Evolutionary conservation across 768 basidiomycete genomes (phyloP), one percentile per base, ranked within the genome.

Genomic region (Phaeotremella fagi): DNA sequence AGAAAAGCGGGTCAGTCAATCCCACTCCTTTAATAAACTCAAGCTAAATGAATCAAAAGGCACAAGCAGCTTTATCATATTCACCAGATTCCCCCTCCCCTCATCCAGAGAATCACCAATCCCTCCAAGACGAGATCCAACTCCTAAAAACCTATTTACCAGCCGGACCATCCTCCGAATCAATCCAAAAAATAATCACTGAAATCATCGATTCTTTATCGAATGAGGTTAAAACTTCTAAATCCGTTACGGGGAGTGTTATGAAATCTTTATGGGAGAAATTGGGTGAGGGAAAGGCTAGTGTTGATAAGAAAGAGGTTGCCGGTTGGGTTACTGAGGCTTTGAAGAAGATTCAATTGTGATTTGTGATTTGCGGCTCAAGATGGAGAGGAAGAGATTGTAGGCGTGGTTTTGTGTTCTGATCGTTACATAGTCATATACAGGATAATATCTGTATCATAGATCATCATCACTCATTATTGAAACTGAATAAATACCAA

Each of bases 291-390:
- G 58, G 56, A 27, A 59, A 52, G n/a, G 55, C 55, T 4, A 50
- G 37, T 1, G 64, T 62, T 46, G 71, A 74, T 53, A 69, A 65
- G 57, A 74, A 74, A 56, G 63, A 65, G 31, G 48, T 72, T 27
- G 71, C 71, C 2, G 71, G 63, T 45, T 44, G 57, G 52, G 67
- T 74, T 20, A 52, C 44, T 15, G 73, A 74, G 46, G 60, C 60
- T 44, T 47, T 74, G 51, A 71, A 66, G 57, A 63, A 59, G 35
- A 57, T 11, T 26, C n/a, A 33, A 9, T 20, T 45, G 18, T 28
- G 28, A 33, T 33, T n/a, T n/a, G n/a, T n/a, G n/a, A n/a, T n/a
- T n/a, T n/a, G n/a, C n/a, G n/a, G n/a, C n/a, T n/a, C n/a, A n/a
- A n/a, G n/a, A n/a, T n/a, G n/a, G n/a, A n/a, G n/a, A n/a, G n/a